Percentiles rank a stretch among this genome's conserved stretches.
Conservation (phyloP, 495 filamentous ascomycete genomes). For the Letharia columbiana region DNA sequence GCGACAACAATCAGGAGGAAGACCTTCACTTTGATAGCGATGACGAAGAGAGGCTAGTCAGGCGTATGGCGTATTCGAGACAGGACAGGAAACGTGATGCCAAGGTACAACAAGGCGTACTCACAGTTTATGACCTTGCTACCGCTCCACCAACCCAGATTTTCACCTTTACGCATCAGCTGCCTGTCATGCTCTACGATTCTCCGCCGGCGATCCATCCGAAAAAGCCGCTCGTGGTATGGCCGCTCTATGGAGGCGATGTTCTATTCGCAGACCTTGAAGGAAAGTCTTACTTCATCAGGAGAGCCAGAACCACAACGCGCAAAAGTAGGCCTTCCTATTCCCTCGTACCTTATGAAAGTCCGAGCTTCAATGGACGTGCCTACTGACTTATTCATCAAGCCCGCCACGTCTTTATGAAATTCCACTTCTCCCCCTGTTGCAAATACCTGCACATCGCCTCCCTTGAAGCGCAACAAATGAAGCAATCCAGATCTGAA, state of each 20-base stretch:
- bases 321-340: slow-evolving; percentile 2
- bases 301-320: background rate
- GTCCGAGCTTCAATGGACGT: background rate
- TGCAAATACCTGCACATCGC: slow-evolving; percentile 15
- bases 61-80: background rate
- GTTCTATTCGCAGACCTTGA: slow-evolving; percentile 12
- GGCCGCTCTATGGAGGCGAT: slow-evolving; percentile 14
- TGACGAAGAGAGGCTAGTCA: background rate
- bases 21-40: background rate
- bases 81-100: background rate
- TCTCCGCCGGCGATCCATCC: slow-evolving; percentile 18
- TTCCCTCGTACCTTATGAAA: background rate
- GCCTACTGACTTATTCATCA: background rate
- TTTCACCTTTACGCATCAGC: slow-evolving; percentile 6
- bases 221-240: slow-evolving; percentile 9
- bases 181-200: background rate
- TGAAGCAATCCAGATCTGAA: background rate
- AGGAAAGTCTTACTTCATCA: slow-evolving; percentile 14
- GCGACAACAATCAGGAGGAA: background rate
- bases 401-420: slow-evolving; percentile 15
- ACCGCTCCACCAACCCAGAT: background rate
- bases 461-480: slow-evolving; percentile 11
- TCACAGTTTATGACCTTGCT: slow-evolving; percentile 5
- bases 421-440: slow-evolving; percentile 13
- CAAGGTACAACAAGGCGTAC: slow-evolving; percentile 4